Conservation (phyloP, 2,329 filamentous ascomycete species). For the Xylariaceae sp. region DNA sequence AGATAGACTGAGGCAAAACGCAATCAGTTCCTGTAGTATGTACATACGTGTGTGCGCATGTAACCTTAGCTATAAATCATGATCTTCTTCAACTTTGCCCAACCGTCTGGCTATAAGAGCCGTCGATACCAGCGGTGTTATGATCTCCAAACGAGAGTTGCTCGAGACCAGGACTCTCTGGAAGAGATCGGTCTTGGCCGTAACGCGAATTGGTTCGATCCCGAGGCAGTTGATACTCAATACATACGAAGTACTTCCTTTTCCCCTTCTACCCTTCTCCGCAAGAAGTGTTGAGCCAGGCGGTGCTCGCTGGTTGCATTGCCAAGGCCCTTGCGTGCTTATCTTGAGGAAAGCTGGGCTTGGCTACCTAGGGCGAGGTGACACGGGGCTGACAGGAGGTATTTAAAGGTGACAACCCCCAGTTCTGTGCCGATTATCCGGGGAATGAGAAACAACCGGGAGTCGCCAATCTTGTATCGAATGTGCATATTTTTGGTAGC, state of each 20-base stretch:
- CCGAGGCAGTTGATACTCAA: slow-evolving; percentile 19
- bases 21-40: too few species aligned
- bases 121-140: slow-evolving; percentile 19
- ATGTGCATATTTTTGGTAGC: neutral
- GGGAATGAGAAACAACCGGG: slow-evolving; percentile 13
- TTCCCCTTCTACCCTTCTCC: neutral
- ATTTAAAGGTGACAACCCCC: slow-evolving; percentile 2
- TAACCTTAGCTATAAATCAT: slow-evolving; percentile 18
- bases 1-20: slow-evolving; percentile 5
- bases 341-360: neutral
- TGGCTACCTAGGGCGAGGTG: neutral
- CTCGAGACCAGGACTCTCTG: slow-evolving; percentile 6
- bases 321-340: slow-evolving; percentile 19
- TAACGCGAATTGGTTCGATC: slow-evolving; percentile 16
- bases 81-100: slow-evolving; percentile 15
- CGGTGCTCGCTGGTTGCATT: slow-evolving; percentile 14
- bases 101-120: slow-evolving; percentile 3
- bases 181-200: slow-evolving; percentile 20
- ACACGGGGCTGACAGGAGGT: neutral
- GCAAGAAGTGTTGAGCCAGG: slow-evolving; percentile 6
- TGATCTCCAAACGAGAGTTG: slow-evolving; percentile 1
- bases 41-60: too few species aligned
- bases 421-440: slow-evolving; percentile 26
- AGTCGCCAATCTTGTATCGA: neutral
- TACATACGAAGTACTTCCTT: too few species aligned